These are phyloP conservation scores for Aspergillus caelatus DNA, from an alignment of 2,329 filamentous ascomycete genomes.

Conservation along the genomic window DNA sequence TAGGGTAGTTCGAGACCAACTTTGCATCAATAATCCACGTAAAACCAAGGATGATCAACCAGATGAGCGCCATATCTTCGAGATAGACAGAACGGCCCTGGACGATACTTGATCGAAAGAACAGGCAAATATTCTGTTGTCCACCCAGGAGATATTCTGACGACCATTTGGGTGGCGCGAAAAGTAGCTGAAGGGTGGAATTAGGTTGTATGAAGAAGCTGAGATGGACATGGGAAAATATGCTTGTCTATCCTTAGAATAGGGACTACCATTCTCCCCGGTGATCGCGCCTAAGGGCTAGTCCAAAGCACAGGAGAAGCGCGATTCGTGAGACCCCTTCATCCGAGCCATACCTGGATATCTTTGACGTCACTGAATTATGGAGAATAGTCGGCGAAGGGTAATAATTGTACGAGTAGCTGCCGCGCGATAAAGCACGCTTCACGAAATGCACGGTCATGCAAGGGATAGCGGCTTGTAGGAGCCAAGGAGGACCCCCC, in stretches of 20 bases:
- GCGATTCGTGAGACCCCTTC: slow-evolving; percentile 35
- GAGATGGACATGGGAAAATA: slow-evolving; percentile 23
- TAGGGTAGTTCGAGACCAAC: slow-evolving; percentile 62
- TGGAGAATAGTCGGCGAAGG: slow-evolving; percentile 34
- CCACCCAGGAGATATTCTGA: slow-evolving; percentile 8
- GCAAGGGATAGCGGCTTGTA: slow-evolving; percentile 37
- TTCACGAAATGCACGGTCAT: slow-evolving; percentile 33
- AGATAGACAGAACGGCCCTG: slow-evolving; percentile 10
- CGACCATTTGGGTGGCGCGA: slow-evolving; percentile 3
- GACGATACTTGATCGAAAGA: slow-evolving; percentile 18
- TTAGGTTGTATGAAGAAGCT: slow-evolving; percentile 15
- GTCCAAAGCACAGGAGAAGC: slow-evolving; percentile 32
- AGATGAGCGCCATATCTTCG: slow-evolving; percentile 31
- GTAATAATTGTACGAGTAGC: slow-evolving; percentile 18
- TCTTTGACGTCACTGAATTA: slow-evolving; percentile 42
- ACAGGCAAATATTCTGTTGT: slow-evolving; percentile 20
- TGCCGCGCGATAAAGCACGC: slow-evolving; percentile 31
- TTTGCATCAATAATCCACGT: slow-evolving; percentile 36
- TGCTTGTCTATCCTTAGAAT: slow-evolving; percentile 24
- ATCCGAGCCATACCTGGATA: slow-evolving; percentile 43
- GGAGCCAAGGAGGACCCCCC: slow-evolving; percentile 25
- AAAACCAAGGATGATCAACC: slow-evolving; percentile 30
- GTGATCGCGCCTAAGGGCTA: slow-evolving; percentile 33
- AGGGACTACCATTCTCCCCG: slow-evolving; percentile 26
- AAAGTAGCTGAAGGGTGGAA: slow-evolving; percentile 13